Evolutionary conservation across 306 rosid species (phyloP).

Genomic region (Vigna nakashimae): DNA sequence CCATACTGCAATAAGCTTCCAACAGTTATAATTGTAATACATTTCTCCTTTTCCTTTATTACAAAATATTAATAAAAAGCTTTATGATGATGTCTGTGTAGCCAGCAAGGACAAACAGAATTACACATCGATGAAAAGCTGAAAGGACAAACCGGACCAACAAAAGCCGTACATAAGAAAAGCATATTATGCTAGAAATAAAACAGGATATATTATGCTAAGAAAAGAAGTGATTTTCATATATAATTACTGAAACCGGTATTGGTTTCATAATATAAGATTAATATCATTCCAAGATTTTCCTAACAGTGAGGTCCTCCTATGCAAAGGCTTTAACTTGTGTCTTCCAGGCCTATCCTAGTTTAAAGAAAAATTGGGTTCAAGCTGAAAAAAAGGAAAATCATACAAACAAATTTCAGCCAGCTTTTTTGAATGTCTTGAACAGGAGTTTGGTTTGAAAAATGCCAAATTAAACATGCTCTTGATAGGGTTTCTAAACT

Average conservation of each 20-base stretch:
- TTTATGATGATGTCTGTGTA: conserved; percentile 8
- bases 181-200: not conserved
- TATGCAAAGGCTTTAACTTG: not conserved
- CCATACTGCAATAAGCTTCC: not conserved
- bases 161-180: not conserved
- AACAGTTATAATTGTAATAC: not conserved
- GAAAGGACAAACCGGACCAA: conserved; percentile 1
- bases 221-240: not conserved
- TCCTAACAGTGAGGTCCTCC: not conserved
- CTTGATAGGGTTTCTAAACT: not conserved
- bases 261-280: not conserved
- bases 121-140: conserved; percentile 9
- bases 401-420: not conserved
- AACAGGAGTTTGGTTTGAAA: not conserved
- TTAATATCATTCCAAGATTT: not conserved
- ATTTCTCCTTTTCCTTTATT: not conserved
- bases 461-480: not conserved
- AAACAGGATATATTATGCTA: not conserved
- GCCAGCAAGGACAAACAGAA: conserved; percentile 5
- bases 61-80: conserved; percentile 11
- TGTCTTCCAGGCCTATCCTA: not conserved
- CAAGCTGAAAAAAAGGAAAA: not conserved
- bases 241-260: not conserved
- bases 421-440: not conserved
- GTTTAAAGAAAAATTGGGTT: not conserved